Conservation (phyloP, 495 filamentous ascomycete species). For the Mytilinidion resinicola region DNA sequence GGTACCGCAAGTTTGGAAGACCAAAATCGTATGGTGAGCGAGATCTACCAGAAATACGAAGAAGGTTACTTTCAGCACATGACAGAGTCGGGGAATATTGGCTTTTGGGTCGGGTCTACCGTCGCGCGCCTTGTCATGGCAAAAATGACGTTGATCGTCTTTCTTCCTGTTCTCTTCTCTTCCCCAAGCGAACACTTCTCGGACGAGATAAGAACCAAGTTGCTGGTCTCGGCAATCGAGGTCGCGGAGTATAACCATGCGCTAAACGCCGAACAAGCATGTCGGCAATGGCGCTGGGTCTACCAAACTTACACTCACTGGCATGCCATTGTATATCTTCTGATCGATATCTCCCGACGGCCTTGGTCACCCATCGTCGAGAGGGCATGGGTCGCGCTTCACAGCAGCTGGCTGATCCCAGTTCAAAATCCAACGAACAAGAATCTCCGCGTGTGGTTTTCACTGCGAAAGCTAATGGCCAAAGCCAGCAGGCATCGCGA, state of each 20-base stretch:
- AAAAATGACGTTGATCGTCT: slow-evolving; percentile 45
- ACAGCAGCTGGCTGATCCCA: slow-evolving; percentile 44
- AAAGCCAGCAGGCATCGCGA: slow-evolving; percentile 45
- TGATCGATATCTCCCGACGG: slow-evolving; percentile 47
- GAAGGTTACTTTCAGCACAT: slow-evolving; percentile 40
- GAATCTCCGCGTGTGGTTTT: slow-evolving; percentile 46
- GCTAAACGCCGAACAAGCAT: slow-evolving; percentile 41
- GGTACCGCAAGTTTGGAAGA: slow-evolving; percentile 37
- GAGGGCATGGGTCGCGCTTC: slow-evolving; percentile 49
- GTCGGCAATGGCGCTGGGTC: slow-evolving; percentile 54
- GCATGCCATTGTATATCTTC: slow-evolving; percentile 52
- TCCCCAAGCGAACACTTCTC: slow-evolving; percentile 30
- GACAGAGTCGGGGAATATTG: slow-evolving; percentile 33
- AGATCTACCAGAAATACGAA: slow-evolving; percentile 41
- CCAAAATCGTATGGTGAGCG: slow-evolving; percentile 41
- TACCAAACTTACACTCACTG: slow-evolving; percentile 56
- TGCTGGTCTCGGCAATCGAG: slow-evolving; percentile 44
- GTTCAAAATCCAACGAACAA: slow-evolving; percentile 35
- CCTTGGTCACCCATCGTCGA: slow-evolving; percentile 47
- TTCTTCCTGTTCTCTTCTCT: slow-evolving; percentile 39
- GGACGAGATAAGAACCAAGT: slow-evolving; percentile 36
- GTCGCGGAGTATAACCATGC: slow-evolving; percentile 52
- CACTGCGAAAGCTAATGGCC: slow-evolving; percentile 46
- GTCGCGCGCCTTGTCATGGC: slow-evolving; percentile 40
- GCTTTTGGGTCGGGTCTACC: slow-evolving; percentile 42